Evolutionary conservation across 768 basidiomycete genomes (phyloP), one percentile per base, ranked within the genome.

Genomic region (Scleroderma bovista): DNA sequence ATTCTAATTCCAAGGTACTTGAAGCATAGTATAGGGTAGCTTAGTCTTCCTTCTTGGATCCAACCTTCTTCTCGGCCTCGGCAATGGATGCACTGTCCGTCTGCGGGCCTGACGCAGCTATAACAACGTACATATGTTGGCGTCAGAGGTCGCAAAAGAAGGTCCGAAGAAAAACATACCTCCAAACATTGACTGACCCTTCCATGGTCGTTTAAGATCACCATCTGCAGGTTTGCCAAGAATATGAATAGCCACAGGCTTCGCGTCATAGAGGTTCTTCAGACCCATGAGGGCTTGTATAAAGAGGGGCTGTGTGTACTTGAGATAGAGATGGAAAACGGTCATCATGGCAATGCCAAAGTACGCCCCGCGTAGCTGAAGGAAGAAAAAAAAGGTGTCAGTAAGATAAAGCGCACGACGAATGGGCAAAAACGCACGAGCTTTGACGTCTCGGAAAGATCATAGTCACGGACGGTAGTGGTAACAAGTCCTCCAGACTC

Each of bases 291-390:
- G 78, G 12, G 80, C 80, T 68, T 97, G 95, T 57, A 97, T 87
- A 72, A 97, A 95, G 57, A 98, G 81, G 7, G 95, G 95, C 64
- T 95, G 94, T 7, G 93, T 94, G 79, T 89, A 97, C 66, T 88
- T 83, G 72, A 98, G 75, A 79, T 97, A 98, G 46, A 87, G 53
- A 73, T 99, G 95, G 75, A 97, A 83, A 76, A 93, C 86, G 51
- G 63, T 77, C 88, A 94, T 93, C 85, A 92, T 90, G 44, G 83
- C 86, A 60, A 92, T 68, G 55, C 86, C 85, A 68, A 81, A 78
- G 69, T 78, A 88, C 8, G 74, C 79, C n/a, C 75, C 72, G 36
- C 81, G 82, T 51, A 88, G 75, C 83, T 85, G 48, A 13, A 36
- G 15, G 17, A 36, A 6, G n/a, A n/a, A n/a, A n/a, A n/a, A n/a